These are phyloP conservation scores for Mucor circinelloides DNA, from an alignment of 371 early-diverging fungal species.

Conservation along the genomic window DNA sequence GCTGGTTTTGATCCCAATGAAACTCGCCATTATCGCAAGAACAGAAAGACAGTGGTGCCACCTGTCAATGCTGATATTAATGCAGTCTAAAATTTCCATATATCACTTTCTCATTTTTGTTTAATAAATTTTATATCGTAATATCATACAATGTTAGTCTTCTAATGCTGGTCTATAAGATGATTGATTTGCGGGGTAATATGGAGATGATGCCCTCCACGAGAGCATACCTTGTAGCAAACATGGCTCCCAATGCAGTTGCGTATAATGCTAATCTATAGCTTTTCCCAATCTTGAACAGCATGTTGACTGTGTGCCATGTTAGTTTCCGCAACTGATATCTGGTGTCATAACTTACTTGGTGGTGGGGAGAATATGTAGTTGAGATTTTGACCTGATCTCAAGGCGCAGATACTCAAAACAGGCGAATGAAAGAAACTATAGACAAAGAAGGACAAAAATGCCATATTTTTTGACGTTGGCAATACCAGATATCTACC, in stretches of 20 bases:
- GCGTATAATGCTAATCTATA: constrained; percentile 29
- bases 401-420: constrained; percentile 40
- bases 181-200: constrained; percentile 16
- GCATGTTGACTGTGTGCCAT: constrained; percentile 15
- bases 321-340: background rate
- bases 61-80: constrained; percentile 13
- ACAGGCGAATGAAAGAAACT: constrained; percentile 53
- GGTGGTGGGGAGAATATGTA: constrained; percentile 55
- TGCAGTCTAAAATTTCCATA: background rate
- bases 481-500: constrained; percentile 55
- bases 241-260: constrained; percentile 30
- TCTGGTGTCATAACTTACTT: constrained; percentile 20
- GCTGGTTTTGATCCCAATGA: constrained; percentile 82
- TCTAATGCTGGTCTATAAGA: background rate
- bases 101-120: constrained; percentile 1
- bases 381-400: constrained; percentile 50
- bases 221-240: constrained; percentile 26
- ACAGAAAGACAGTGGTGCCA: constrained; percentile 36
- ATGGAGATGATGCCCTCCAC: constrained; percentile 19
- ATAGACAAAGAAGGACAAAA: constrained; percentile 51
- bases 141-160: background rate
- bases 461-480: constrained; percentile 37
- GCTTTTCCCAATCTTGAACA: constrained; percentile 18
- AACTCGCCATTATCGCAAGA: constrained; percentile 70
- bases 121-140: background rate